These are phyloP conservation scores for Epicoccum sorghinum DNA, from an alignment of 2,329 filamentous ascomycete genomes.

Conservation along the genomic window DNA sequence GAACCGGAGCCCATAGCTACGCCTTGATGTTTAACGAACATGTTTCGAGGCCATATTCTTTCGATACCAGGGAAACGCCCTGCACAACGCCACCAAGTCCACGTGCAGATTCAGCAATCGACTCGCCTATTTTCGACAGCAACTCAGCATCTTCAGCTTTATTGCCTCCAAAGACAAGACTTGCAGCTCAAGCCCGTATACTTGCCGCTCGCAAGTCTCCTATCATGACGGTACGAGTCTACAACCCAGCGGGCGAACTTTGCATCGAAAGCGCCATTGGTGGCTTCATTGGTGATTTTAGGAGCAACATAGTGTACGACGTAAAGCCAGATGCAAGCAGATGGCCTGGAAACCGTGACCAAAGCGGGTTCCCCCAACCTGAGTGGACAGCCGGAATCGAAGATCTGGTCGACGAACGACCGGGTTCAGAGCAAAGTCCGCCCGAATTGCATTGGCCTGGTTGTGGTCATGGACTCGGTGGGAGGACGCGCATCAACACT, in stretches of 20 bases:
- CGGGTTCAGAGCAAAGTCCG: not conserved
- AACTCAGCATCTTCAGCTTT: constrained; percentile 23
- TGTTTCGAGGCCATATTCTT: not conserved
- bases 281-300: constrained; percentile 66
- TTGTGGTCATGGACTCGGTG: constrained; percentile 27
- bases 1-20: not conserved
- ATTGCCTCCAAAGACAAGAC: constrained; percentile 61
- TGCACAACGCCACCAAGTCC: constrained; percentile 3
- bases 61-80: not conserved
- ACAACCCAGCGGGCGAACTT: constrained; percentile 54
- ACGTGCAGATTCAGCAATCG: constrained; percentile 31
- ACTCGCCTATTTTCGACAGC: constrained; percentile 13
- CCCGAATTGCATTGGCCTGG: constrained; percentile 8
- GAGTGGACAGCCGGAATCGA: constrained; percentile 37
- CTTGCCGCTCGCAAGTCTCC: constrained; percentile 62
- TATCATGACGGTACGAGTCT: constrained; percentile 65
- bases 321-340: constrained; percentile 59
- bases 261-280: constrained; percentile 62
- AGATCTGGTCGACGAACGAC: constrained; percentile 29
- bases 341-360: constrained; percentile 13
- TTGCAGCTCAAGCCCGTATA: constrained; percentile 70
- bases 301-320: constrained; percentile 65
- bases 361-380: constrained; percentile 14
- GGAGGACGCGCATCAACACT: constrained; percentile 11
- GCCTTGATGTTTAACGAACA: constrained; percentile 2